Evolutionary conservation across 331 rosid species (phyloP).

Genomic region (Rosa hybrid): DNA sequence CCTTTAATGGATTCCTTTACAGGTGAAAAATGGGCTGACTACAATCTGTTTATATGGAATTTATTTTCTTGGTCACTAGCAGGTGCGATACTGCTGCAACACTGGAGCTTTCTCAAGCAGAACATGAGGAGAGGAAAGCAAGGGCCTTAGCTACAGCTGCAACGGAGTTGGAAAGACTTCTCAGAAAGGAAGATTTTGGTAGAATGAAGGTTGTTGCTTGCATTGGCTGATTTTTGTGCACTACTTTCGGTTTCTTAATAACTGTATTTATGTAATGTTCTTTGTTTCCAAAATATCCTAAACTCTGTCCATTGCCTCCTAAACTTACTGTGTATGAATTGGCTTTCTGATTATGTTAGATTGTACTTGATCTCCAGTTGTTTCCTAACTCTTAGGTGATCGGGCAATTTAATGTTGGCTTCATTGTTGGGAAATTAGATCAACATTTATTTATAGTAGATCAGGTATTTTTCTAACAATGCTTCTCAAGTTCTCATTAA

Average conservation of each 20-base stretch:
- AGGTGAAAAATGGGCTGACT: not conserved
- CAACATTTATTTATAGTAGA: slow-evolving; percentile 96
- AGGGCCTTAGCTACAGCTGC: slow-evolving; percentile 79
- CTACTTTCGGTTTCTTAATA: not conserved
- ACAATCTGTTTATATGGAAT: slow-evolving; percentile 22
- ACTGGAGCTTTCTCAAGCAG: slow-evolving; percentile 72
- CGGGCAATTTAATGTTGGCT: slow-evolving; percentile 98
- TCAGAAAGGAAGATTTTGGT: slow-evolving; percentile 80
- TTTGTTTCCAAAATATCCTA: not conserved
- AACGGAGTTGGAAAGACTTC: slow-evolving; percentile 74
- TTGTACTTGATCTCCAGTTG: slow-evolving; percentile 12
- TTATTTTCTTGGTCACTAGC: slow-evolving; percentile 29
- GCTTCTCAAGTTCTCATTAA: slow-evolving; percentile 3
- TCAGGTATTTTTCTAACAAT: slow-evolving; percentile 59
- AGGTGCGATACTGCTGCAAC: slow-evolving; percentile 80
- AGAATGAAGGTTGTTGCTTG: slow-evolving; percentile 82
- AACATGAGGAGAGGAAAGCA: slow-evolving; percentile 66
- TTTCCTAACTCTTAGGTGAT: slow-evolving; percentile 60
- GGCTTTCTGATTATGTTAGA: slow-evolving; percentile 19
- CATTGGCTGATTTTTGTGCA: not conserved
- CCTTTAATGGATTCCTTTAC: no score
- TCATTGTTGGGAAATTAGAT: slow-evolving; percentile 87
- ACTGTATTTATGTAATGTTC: not conserved
- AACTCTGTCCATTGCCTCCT: not conserved
- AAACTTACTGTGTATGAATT: not conserved